phyloP scores from a whole-genome alignment of 2,329 filamentous ascomycete genomes.

The Ambrosiella cleistominuta region DNA sequence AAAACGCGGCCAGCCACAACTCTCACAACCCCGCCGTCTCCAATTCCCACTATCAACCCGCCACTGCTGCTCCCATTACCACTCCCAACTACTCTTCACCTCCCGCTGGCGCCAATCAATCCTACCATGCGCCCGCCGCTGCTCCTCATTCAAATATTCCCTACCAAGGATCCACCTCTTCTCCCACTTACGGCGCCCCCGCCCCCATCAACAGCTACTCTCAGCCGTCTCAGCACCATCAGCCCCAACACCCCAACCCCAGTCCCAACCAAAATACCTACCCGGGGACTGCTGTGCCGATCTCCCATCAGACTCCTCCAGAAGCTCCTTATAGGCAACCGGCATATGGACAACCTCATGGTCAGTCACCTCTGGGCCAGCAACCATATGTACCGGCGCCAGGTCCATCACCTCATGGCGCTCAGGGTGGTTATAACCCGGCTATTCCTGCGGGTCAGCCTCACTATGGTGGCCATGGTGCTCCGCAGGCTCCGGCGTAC shows the following conservation, averaged over 20 bases:
- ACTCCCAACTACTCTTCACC: conserved; percentile 12
- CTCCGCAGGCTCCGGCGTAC: conserved; percentile 11
- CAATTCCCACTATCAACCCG: conserved; percentile 6
- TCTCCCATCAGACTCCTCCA: conserved; percentile 15
- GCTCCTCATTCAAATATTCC: conserved; percentile 3
- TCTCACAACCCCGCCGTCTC: conserved; percentile 10
- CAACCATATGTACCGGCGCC: conserved; percentile 4
- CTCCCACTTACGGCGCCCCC: conserved; percentile 16
- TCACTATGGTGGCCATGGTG: conserved; percentile 9
- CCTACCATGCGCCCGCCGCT: conserved; percentile 7
- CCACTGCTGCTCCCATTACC: conserved; percentile 17
- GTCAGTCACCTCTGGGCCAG: conserved; percentile 12
- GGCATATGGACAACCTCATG: conserved; percentile 15
- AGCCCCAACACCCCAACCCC: conserved; percentile 14
- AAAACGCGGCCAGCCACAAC: neutral
- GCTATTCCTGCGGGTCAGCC: conserved; percentile 14
- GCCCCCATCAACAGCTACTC: conserved; percentile 13
- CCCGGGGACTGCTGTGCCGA: neutral
- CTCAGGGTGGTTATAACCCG: conserved; percentile 5
- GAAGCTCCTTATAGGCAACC: conserved; percentile 18
- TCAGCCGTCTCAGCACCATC: conserved; percentile 11
- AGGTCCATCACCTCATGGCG: conserved; percentile 11
- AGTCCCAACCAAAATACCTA: conserved; percentile 12
- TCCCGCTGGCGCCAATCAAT: neutral
- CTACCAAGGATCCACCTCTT: conserved; percentile 15